These are phyloP conservation scores for Candida sanyaensis DNA, from an alignment of 1,139 yeast species.

Conservation along the genomic window DNA sequence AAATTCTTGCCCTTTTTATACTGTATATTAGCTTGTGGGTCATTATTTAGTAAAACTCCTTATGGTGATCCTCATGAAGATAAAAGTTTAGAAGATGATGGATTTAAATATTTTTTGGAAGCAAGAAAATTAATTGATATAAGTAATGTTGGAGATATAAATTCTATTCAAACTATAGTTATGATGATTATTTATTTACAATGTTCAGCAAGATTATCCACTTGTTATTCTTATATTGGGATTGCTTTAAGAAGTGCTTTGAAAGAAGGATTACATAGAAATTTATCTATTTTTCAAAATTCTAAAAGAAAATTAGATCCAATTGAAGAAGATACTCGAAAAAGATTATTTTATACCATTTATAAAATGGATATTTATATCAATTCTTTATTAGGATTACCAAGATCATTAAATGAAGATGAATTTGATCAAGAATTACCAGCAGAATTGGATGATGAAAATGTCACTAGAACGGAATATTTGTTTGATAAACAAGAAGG, in stretches of 20 bases:
- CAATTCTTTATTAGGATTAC: conserved; percentile 86
- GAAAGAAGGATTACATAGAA: conserved; percentile 85
- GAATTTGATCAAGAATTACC: conserved; percentile 92
- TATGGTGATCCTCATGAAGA: conserved; percentile 33
- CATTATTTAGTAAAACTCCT: conserved; percentile 58
- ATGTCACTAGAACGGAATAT: conserved; percentile 67
- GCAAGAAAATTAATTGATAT: conserved; percentile 76
- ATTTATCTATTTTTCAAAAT: conserved; percentile 54
- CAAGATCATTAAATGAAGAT: conserved; percentile 71
- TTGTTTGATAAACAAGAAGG: conserved; percentile 38
- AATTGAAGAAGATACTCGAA: conserved; percentile 82
- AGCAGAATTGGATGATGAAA: conserved; percentile 82
- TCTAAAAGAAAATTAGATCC: conserved; percentile 63
- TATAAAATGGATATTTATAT: conserved; percentile 91
- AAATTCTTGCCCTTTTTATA: conserved; percentile 79
- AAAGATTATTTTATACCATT: conserved; percentile 84
- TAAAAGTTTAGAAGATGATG: conserved; percentile 61
- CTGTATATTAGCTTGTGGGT: conserved; percentile 59
- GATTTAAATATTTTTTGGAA: conserved; percentile 79
- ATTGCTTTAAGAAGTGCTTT: conserved; percentile 85
- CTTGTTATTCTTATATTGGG: conserved; percentile 93
- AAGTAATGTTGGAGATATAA: conserved; percentile 49
- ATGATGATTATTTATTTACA: conserved; percentile 78
- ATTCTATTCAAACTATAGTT: conserved; percentile 66
- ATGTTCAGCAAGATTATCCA: conserved; percentile 86